Conservation (phyloP, 2,329 filamentous ascomycete species). For the Paraphaeosphaeria sporulosa region DNA sequence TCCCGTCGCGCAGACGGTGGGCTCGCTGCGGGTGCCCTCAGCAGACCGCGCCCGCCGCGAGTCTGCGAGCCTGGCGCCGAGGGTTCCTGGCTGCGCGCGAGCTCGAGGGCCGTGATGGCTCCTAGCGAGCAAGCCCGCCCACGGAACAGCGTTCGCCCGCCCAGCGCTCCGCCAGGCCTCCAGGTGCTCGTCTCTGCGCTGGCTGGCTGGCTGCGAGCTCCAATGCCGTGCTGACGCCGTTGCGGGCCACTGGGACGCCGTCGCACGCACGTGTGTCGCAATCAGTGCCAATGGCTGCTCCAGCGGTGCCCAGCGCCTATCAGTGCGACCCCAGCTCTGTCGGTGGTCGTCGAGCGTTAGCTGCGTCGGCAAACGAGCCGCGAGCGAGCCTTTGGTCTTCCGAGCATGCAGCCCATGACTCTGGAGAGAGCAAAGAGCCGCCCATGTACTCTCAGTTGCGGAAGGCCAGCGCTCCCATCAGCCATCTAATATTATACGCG, state of each 20-base stretch:
- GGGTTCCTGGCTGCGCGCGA: neutral
- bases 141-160: constrained; percentile 13
- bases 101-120: neutral
- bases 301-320: constrained; percentile 26
- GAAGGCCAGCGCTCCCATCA: constrained; percentile 24
- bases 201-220: neutral
- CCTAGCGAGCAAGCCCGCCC: constrained; percentile 12
- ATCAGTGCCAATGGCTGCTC: constrained; percentile 12
- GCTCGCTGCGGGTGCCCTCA: neutral
- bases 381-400: constrained; percentile 4
- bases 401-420: constrained; percentile 8
- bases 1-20: constrained; percentile 12
- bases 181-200: constrained; percentile 9
- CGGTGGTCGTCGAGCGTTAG: constrained; percentile 41
- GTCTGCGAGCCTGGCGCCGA: neutral
- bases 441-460: neutral
- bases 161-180: constrained; percentile 9
- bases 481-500: constrained; percentile 19
- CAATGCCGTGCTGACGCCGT: constrained; percentile 19
- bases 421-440: neutral
- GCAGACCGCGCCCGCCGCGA: neutral
- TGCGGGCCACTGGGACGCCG: constrained; percentile 32
- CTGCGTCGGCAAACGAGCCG: constrained; percentile 5
- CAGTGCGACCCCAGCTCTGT: constrained; percentile 32
- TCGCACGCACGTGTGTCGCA: constrained; percentile 26